A percentile compares a stretch with the other conserved stretches of the same genome.
phyloP scores from a whole-genome alignment of 106 monocot species.

The Dendrobium nobile region DNA sequence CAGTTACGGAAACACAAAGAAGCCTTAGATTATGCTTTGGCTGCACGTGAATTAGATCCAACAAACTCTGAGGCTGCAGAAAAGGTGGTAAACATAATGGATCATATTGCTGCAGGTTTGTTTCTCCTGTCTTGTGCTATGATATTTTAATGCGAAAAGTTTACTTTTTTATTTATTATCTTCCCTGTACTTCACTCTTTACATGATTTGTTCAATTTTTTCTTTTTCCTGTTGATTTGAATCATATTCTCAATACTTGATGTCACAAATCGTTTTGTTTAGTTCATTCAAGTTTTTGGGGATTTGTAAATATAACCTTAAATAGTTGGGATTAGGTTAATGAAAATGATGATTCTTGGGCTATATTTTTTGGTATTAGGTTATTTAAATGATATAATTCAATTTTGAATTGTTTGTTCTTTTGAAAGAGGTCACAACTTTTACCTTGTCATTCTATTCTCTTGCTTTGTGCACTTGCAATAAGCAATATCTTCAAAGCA shows the following conservation, averaged over 20 bases:
- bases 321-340: neutral
- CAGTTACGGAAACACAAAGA: slow-evolving; percentile 61
- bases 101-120: slow-evolving; percentile 51
- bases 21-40: slow-evolving; percentile 57
- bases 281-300: neutral
- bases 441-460: neutral
- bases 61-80: slow-evolving; percentile 32
- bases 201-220: neutral
- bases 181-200: neutral
- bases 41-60: slow-evolving; percentile 36
- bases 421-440: neutral
- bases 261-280: neutral
- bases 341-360: neutral
- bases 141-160: neutral
- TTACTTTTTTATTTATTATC: neutral
- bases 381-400: neutral
- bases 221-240: neutral
- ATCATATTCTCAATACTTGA: neutral
- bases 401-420: neutral
- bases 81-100: slow-evolving; percentile 38
- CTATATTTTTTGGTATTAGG: neutral
- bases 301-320: neutral
- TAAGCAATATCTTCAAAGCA: too few relatives aligned
- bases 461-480: neutral
- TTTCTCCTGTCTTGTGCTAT: neutral